Evolutionary conservation across 306 rosid genomes (phyloP), one percentile per base, ranked within the genome.

Genomic region (Lathyrus aphaca): DNA sequence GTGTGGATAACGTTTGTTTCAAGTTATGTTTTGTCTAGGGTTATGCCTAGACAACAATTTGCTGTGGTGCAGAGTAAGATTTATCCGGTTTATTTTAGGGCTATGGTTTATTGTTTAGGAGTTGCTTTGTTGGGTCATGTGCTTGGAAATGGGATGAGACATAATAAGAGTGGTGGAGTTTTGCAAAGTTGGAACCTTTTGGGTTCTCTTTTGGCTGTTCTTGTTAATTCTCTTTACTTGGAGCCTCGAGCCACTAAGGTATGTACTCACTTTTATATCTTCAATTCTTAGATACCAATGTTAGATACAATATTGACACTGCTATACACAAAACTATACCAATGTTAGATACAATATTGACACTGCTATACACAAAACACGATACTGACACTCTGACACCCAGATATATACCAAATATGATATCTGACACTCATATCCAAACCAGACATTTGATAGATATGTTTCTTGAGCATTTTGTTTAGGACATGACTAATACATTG

Each of bases 211-310:
- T 3, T 78, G 17, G 25, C 83, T 16, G 44, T 79, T 60, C 53
- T 86, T 4, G 25, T 62, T 74, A 93, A 93, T 68, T 76, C 82
- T 69, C 0, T 88, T 5, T 85, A 82, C 88, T 71, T 93, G 86
- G 98, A 90, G 75, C 98, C 98, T 74, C 78, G 79, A 3, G 88
- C 98, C 25, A 85, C 90, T 0, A 88, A 85, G 96, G 98, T 53
- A 53, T 53, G 32, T 51, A 1, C 8, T 15, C 2, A 4, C 49
- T 4, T 4, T 29, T 29, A 30, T 5, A 5, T 30, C 37, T 30
- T 30, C 37, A 30, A 30, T 30, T 30, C 37, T 30, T 30, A 30
- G 35, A 4, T n/a, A n/a, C n/a, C n/a, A n/a, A n/a, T n/a, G n/a
- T 4, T 6, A 29, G 5, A 29, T 1, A 30, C 35, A 0, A 30